These are phyloP conservation scores for Coemansia sp. DNA, from an alignment of 192 early-diverging fungal genomes.

Conservation along the genomic window DNA sequence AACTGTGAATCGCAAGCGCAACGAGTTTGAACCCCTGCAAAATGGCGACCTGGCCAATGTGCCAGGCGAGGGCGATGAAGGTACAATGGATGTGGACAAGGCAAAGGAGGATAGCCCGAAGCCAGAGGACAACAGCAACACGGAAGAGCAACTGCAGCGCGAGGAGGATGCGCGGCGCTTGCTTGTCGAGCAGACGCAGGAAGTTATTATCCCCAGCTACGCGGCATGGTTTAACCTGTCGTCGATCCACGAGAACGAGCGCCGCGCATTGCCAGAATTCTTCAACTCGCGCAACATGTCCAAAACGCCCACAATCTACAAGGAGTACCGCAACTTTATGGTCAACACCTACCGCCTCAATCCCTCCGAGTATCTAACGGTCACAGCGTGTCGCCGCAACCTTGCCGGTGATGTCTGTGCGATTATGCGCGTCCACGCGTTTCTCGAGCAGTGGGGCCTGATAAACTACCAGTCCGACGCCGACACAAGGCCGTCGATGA, in stretches of 20 bases:
- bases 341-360: slow-evolving; percentile 96
- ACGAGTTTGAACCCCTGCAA: slow-evolving; percentile 44
- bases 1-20: slow-evolving; percentile 21
- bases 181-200: slow-evolving; percentile 70
- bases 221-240: slow-evolving; percentile 90
- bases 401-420: slow-evolving; percentile 98
- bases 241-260: slow-evolving; percentile 84
- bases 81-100: slow-evolving; percentile 29
- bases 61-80: slow-evolving; percentile 13
- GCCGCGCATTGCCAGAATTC: slow-evolving; percentile 91
- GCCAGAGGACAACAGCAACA: slow-evolving; percentile 16
- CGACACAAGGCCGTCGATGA: slow-evolving; percentile 84
- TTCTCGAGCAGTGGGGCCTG: slow-evolving; percentile 99
- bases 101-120: slow-evolving; percentile 38
- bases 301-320: slow-evolving; percentile 91
- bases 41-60: slow-evolving; percentile 43
- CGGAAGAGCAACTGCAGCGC: slow-evolving; percentile 42
- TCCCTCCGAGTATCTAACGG: slow-evolving; percentile 94
- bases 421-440: slow-evolving; percentile 97
- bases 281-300: slow-evolving; percentile 91
- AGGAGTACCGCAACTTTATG: slow-evolving; percentile 98
- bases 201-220: slow-evolving; percentile 84
- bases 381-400: slow-evolving; percentile 96
- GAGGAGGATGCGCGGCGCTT: slow-evolving; percentile 72
- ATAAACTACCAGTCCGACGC: slow-evolving; percentile 99